Conservation (phyloP, 495 filamentous ascomycete genomes). For the Talaromyces adpressus region DNA sequence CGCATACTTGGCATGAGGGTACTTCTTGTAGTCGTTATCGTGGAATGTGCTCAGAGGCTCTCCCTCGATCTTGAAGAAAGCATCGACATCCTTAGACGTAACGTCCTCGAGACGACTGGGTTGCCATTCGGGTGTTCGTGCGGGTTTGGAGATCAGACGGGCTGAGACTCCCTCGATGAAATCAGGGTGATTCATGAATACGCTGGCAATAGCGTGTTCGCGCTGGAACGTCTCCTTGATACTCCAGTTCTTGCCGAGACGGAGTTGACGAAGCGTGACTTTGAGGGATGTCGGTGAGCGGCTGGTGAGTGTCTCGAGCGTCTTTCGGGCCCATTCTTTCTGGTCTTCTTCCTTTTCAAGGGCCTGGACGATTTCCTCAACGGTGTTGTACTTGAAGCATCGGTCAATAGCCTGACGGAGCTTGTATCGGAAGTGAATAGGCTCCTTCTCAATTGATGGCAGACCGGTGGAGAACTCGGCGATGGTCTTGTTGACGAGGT, state of each 20-base stretch:
- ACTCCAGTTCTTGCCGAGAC: slow-evolving; percentile 61
- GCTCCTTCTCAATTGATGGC: slow-evolving; percentile 54
- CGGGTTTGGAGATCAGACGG: slow-evolving; percentile 59
- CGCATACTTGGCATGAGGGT: slow-evolving; percentile 60
- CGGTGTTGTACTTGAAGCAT: slow-evolving; percentile 59
- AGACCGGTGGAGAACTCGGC: slow-evolving; percentile 85
- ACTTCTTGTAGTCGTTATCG: slow-evolving; percentile 49
- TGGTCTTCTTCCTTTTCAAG: slow-evolving; percentile 52
- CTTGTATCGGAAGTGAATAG: slow-evolving; percentile 54
- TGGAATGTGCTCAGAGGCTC: slow-evolving; percentile 49
- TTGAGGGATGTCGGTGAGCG: slow-evolving; percentile 79
- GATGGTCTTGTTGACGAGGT: slow-evolving; percentile 72
- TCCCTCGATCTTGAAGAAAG: slow-evolving; percentile 51
- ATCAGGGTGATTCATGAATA: slow-evolving; percentile 83
- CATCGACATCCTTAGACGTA: slow-evolving; percentile 39
- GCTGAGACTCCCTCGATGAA: slow-evolving; percentile 82
- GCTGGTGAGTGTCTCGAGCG: slow-evolving; percentile 58
- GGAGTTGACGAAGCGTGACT: slow-evolving; percentile 76
- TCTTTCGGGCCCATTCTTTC: slow-evolving; percentile 66
- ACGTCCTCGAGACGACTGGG: slow-evolving; percentile 63
- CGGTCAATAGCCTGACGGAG: slow-evolving; percentile 76
- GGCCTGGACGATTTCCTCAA: slow-evolving; percentile 63
- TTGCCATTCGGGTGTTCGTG: slow-evolving; percentile 57
- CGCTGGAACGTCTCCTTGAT: slow-evolving; percentile 77
- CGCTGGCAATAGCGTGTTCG: slow-evolving; percentile 69